Base-by-base conservation (phyloP, 2,329 filamentous ascomycete genomes). In the Pyrenophora tritici-repentis region DNA sequence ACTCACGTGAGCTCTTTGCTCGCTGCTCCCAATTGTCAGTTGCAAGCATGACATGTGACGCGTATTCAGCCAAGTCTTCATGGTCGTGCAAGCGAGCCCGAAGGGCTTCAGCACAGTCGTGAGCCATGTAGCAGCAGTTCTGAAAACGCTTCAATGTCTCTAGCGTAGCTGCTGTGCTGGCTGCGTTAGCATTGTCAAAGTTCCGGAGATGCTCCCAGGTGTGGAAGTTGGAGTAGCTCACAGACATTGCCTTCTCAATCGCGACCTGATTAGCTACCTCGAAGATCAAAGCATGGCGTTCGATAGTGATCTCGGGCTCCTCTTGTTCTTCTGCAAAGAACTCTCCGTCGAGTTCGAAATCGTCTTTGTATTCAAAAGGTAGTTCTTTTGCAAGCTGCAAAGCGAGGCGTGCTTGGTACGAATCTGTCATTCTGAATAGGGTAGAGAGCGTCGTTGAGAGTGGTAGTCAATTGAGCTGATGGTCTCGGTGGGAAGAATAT, bases 201-300 rank as follows among this genome's bases (percentile, higher is more conserved):
- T 47, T 18, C 5, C 29, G 26, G 5, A 47, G 12, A 31, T 38
- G 20, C 14, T 39, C 36, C 26, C 36, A 47, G 3, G 36, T 39
- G 36, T 40, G 44, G 8, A 40, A 47, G 17, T 40, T 40, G 8
- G 44, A 47, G 29, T 47, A 47, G 5, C n/a, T 10, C 3, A 42
- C 39, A 10, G 17, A 18, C 1, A 31, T 24, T 20, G 14, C 7
- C 13, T 42, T 42, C 2, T 6, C 12, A n/a, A 42, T 42, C 8
- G 26, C 17, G 17, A 42, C 20, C 14, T 20, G 7, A 20, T 33
- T 29, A 12, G 10, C 26, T 29, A 3, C 3, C 8, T 10, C 2
- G 26, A 29, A 29, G 26, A 29, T 29, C 26, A 4, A 29, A 29
- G 12, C 9, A 12, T 29, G 10, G 26, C 10, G 26, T 29, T 29